phyloP scores from a whole-genome alignment of 2,329 filamentous ascomycete species.

The Penicillium hesseltinei region DNA sequence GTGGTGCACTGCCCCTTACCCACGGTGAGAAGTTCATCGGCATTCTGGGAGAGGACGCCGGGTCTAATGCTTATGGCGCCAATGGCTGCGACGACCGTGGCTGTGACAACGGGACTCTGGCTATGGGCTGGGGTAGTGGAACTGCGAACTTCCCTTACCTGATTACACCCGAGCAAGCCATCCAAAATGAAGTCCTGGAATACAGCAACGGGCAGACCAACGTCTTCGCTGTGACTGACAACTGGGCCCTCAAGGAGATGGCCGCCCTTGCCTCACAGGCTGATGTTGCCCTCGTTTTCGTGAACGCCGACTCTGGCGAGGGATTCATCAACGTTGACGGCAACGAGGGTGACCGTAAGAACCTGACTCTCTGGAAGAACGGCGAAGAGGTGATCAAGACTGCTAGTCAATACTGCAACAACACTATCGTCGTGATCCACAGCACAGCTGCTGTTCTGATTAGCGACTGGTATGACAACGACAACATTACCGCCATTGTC shows the following conservation, averaged over 20 bases:
- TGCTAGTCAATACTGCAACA: conserved; percentile 73
- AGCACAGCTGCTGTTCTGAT: conserved; percentile 77
- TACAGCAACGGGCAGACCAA: conserved; percentile 59
- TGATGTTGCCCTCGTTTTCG: conserved; percentile 72
- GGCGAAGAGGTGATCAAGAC: conserved; percentile 80
- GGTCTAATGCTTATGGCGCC: conserved; percentile 68
- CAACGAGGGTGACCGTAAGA: conserved; percentile 85
- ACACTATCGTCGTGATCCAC: conserved; percentile 91
- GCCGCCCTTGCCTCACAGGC: conserved; percentile 51
- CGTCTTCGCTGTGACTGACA: conserved; percentile 59
- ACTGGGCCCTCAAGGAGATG: conserved; percentile 55
- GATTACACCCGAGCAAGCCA: conserved; percentile 61
- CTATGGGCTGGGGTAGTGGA: conserved; percentile 64
- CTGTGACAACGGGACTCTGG: conserved; percentile 59
- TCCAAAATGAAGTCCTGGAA: conserved; percentile 62
- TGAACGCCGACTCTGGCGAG: conserved; percentile 82
- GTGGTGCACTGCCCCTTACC: conserved; percentile 67
- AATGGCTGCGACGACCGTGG: conserved; percentile 74
- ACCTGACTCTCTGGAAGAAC: conserved; percentile 83
- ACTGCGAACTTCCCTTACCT: conserved; percentile 63
- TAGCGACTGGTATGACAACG: conserved; percentile 58
- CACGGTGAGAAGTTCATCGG: conserved; percentile 70
- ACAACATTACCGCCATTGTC: conserved; percentile 71
- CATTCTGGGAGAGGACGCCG: conserved; percentile 80
- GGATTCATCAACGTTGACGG: conserved; percentile 79